Base-by-base conservation (phyloP, 2,329 filamentous ascomycete genomes). In the Elsinoe fawcettii region DNA sequence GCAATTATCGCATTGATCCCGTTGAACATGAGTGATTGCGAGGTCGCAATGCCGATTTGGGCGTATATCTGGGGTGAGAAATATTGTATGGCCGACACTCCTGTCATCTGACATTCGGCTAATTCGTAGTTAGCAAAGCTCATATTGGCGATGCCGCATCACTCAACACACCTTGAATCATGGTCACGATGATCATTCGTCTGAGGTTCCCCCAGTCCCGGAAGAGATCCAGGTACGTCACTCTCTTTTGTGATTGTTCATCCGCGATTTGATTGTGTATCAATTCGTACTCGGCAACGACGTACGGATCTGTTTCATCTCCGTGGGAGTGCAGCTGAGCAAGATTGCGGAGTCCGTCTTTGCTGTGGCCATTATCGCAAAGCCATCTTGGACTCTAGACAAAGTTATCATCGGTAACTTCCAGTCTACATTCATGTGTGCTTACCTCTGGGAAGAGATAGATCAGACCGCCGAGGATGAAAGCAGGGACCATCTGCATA, bases 11-110 rank as follows among this genome's bases (percentile, higher is more conserved):
- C 60, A 30, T 61, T 63, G 36, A 65, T 59, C 2, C 58, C 63
- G 27, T 62, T 59, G 30, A 63, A 61, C 9, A 63, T 60, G 12
- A 64, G 51, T 2, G 64, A 60, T 22, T 56, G 27, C 12, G 57
- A 54, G 2, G 63, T 64, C 5, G 57, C 51, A 9, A 65, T 63
- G 8, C 63, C 64, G 12, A 66, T 60, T 56, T 65, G 59, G 3
- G 44, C 57, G 51, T 62, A 66, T 44, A 67, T 66, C 30, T 61
- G 57, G 3, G 63, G 63, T 2, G 57, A 59, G 63, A 64, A 67
- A 46, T 66, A 67, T 55, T 66, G 66, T 25, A 67, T 65, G 3
- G 65, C 64, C 18, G 55, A 60, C n/a, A 67, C 61, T 8, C 65
- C 64, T 2, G 66, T 67, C 65, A 67, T 67, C 56, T 67, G 66